A percentile compares a stretch with the other conserved stretches of the same genome.
These are phyloP conservation scores for Ceratocystis alfenasii DNA, from an alignment of 2,329 filamentous ascomycete species.

Conservation along the genomic window DNA sequence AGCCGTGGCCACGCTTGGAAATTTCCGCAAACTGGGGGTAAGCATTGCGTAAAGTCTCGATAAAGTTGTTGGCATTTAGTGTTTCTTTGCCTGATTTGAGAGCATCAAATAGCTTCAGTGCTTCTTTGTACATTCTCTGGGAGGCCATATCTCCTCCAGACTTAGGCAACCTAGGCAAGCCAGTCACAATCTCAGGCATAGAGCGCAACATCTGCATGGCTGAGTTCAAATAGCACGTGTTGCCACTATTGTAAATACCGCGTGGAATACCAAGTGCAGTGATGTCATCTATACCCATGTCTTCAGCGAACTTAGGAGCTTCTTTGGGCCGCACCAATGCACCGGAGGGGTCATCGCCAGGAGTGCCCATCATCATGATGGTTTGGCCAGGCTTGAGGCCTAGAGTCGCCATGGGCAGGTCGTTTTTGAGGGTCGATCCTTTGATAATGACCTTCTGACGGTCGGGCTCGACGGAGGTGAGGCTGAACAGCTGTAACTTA, in stretches of 20 bases:
- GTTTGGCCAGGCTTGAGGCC: slow-evolving; percentile 73
- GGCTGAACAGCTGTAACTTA: slow-evolving; percentile 88
- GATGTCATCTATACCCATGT: slow-evolving; percentile 91
- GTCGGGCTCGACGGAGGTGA: slow-evolving; percentile 91
- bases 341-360: slow-evolving; percentile 48
- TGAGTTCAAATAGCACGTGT: slow-evolving; percentile 97
- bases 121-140: slow-evolving; percentile 20
- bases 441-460: slow-evolving; percentile 94
- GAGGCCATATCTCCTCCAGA: slow-evolving; percentile 42
- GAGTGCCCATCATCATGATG: slow-evolving; percentile 95
- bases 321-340: slow-evolving; percentile 63
- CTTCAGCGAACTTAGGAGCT: slow-evolving; percentile 78
- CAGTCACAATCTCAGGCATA: slow-evolving; percentile 80
- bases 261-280: slow-evolving; percentile 72
- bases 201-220: slow-evolving; percentile 82
- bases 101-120: slow-evolving; percentile 52
- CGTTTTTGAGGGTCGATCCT: slow-evolving; percentile 89
- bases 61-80: slow-evolving; percentile 72
- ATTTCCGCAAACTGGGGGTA: slow-evolving; percentile 92
- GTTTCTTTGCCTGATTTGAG: slow-evolving; percentile 68
- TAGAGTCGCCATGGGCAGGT: slow-evolving; percentile 72
- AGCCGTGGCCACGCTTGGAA: slow-evolving; percentile 68
- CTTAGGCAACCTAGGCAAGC: slow-evolving; percentile 47
- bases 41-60: slow-evolving; percentile 62
- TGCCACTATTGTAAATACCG: slow-evolving; percentile 82